Evolutionary conservation across 2,329 filamentous ascomycete species (phyloP).

Genomic region (Lasiodiplodia hormozganensis): DNA sequence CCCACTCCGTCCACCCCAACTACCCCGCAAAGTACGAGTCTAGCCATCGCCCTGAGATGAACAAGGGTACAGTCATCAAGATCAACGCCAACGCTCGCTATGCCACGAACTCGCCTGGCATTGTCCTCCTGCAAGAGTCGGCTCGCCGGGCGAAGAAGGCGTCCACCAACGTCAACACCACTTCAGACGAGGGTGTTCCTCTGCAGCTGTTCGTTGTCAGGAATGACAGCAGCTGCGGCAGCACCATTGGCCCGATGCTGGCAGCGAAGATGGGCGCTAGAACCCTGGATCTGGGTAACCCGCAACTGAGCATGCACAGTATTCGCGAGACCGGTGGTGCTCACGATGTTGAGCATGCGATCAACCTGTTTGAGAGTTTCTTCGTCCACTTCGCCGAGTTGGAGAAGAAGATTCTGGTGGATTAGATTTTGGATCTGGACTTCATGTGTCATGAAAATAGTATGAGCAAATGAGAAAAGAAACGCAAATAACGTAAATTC

Average conservation of each 20-base stretch:
- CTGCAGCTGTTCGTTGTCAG: conserved; percentile 95
- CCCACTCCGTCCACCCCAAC: conserved; percentile 94
- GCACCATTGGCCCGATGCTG: conserved; percentile 97
- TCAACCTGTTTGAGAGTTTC: conserved; percentile 87
- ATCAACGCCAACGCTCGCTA: conserved; percentile 98
- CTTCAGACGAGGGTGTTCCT: conserved; percentile 73
- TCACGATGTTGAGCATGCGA: conserved; percentile 84
- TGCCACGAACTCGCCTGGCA: conserved; percentile 94
- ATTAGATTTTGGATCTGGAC: conserved; percentile 55
- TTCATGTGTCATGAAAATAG: conserved; percentile 4
- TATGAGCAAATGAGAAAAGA: conserved; percentile 16
- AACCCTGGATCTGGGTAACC: conserved; percentile 91
- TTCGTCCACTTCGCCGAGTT: conserved; percentile 83
- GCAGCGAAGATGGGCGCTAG: conserved; percentile 84
- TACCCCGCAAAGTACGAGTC: conserved; percentile 90
- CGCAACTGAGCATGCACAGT: conserved; percentile 95
- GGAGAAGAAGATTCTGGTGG: conserved; percentile 82
- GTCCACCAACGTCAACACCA: conserved; percentile 42
- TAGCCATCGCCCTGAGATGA: conserved; percentile 92
- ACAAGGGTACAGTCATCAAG: conserved; percentile 96
- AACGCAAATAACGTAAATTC: not conserved
- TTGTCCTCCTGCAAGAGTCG: conserved; percentile 88
- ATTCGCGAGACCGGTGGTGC: conserved; percentile 92
- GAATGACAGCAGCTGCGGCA: conserved; percentile 93
- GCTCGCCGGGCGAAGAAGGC: conserved; percentile 66